Conservation (phyloP, 2,329 filamentous ascomycete genomes). For the Sporothrix euskadiensis region DNA sequence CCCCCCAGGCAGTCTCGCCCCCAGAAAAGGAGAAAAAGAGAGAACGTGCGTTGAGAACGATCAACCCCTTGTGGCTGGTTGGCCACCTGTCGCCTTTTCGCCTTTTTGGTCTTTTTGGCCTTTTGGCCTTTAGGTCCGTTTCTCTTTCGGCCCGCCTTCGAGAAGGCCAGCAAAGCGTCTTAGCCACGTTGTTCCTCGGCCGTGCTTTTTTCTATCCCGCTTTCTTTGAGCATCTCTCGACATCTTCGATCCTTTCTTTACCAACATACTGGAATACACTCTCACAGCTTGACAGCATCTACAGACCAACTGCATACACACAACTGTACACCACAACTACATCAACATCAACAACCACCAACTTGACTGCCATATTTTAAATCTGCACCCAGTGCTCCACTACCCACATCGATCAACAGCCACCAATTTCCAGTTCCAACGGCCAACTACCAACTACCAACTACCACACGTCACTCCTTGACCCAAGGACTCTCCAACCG, state of each 20-base stretch:
- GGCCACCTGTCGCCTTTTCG: background rate
- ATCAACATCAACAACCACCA: background rate
- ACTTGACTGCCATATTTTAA: background rate
- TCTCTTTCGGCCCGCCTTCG: slow-evolving; percentile 2
- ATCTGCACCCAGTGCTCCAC: background rate
- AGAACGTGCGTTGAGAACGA: slow-evolving; percentile 16
- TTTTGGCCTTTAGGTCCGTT: background rate
- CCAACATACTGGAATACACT: slow-evolving; percentile 9
- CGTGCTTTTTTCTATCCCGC: slow-evolving; percentile 15
- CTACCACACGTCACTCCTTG: background rate
- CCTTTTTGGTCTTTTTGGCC: background rate
- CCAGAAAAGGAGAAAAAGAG: background rate
- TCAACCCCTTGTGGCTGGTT: slow-evolving; percentile 17
- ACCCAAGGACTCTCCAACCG: background rate
- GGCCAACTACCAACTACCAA: background rate
- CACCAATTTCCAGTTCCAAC: background rate
- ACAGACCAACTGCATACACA: background rate
- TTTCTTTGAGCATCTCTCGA: slow-evolving; percentile 4
- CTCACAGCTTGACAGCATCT: slow-evolving; percentile 3
- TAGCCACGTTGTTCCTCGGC: background rate
- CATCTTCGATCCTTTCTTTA: background rate
- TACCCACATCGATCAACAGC: background rate
- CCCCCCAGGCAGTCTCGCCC: slow-evolving; percentile 18
- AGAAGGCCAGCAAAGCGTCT: slow-evolving; percentile 29
- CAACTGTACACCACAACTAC: background rate